Conservation (phyloP, 1,139 yeast species). For the Suhomyces maxii region DNA sequence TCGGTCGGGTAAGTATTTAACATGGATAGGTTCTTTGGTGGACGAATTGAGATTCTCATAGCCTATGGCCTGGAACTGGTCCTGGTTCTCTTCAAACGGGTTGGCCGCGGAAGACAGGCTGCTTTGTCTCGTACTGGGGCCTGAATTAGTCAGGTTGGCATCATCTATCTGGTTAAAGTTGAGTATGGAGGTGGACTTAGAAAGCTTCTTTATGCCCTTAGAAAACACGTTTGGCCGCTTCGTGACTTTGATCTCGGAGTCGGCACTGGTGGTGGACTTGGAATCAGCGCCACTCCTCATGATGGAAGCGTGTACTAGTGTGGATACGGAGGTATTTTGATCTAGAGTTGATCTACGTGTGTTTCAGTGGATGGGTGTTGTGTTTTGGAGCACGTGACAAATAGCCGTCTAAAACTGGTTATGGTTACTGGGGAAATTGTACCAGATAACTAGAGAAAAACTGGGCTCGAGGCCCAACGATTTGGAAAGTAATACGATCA, state of each 20-base stretch:
- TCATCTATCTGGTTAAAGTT: conserved; percentile 13
- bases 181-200: conserved; percentile 17
- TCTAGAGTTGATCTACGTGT: neutral
- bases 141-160: neutral
- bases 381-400: conserved; percentile 2
- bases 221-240: conserved; percentile 15
- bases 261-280: neutral
- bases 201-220: conserved; percentile 20
- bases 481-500: no score
- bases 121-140: conserved; percentile 3
- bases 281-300: conserved; percentile 13
- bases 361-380: neutral
- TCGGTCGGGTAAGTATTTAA: conserved; percentile 29
- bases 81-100: conserved; percentile 7
- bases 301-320: neutral
- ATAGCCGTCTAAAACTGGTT: conserved; percentile 3
- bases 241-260: conserved; percentile 7
- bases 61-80: conserved; percentile 36
- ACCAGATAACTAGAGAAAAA: no score
- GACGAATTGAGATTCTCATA: conserved; percentile 27
- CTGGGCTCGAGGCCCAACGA: no score
- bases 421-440: conserved; percentile 1
- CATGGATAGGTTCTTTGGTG: conserved; percentile 32
- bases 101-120: conserved; percentile 1
- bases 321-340: neutral